Conservation (phyloP, 2,329 filamentous ascomycete genomes). For the Xylaria sp. region DNA sequence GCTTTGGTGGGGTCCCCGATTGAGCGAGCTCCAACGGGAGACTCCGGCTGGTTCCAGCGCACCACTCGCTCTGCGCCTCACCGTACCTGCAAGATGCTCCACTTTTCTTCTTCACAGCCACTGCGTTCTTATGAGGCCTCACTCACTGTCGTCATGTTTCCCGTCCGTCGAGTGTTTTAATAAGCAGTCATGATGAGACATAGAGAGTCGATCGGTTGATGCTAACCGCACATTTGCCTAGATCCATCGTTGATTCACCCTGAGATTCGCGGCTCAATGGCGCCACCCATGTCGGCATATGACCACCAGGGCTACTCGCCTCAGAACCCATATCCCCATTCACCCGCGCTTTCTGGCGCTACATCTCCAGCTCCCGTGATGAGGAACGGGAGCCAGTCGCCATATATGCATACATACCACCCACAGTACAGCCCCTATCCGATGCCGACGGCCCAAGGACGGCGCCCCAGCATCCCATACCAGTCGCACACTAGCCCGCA, state of each 20-base stretch:
- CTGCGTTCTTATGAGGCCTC: conserved; percentile 38
- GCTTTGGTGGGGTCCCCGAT: conserved; percentile 28
- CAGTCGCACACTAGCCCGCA: conserved; percentile 69
- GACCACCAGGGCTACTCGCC: conserved; percentile 61
- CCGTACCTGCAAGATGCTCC: conserved; percentile 19
- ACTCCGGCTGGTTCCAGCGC: conserved; percentile 34
- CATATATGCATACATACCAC: conserved; percentile 67
- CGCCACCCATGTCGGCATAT: conserved; percentile 59
- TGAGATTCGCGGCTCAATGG: conserved; percentile 62
- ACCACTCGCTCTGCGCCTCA: conserved; percentile 35
- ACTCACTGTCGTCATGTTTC: conserved; percentile 33
- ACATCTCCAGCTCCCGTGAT: conserved; percentile 58
- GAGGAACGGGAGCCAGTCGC: conserved; percentile 71
- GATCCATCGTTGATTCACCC: conserved; percentile 69
- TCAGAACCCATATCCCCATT: conserved; percentile 65
- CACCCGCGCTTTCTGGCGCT: conserved; percentile 72
- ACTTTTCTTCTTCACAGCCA: conserved; percentile 27
- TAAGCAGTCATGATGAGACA: neutral
- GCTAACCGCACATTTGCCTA: conserved; percentile 52
- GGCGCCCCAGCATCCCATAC: conserved; percentile 77
- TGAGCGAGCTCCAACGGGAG: conserved; percentile 35
- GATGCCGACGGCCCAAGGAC: conserved; percentile 59
- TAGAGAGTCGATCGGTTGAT: conserved; percentile 33
- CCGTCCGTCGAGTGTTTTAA: conserved; percentile 25
- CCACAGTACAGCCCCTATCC: conserved; percentile 66